Percentiles rank a stretch among this genome's conserved stretches.
phyloP scores from a whole-genome alignment of 208 protist species.

The Kentomonas sorsogonicus region DNA sequence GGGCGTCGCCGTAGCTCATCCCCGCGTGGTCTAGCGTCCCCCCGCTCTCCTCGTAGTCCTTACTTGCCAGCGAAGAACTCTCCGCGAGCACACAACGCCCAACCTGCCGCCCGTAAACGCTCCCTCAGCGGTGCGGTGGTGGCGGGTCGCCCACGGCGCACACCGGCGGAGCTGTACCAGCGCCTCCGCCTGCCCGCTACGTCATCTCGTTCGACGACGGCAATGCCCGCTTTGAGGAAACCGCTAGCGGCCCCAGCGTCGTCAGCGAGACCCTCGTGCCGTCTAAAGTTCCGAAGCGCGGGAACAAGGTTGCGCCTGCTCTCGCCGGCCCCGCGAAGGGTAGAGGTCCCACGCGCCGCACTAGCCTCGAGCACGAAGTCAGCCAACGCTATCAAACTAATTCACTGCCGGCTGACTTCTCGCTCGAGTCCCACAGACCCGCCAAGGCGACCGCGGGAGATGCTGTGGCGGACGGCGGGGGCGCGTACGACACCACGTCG shows the following conservation, averaged over 20 bases:
- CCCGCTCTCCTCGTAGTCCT: too few species aligned
- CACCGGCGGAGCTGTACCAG: background rate
- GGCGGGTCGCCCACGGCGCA: background rate
- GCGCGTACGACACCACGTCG: slow-evolving; percentile 55
- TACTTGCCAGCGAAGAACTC: too few species aligned
- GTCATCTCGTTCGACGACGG: slow-evolving; percentile 45
- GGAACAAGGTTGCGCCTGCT: slow-evolving; percentile 3
- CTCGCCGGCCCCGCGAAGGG: background rate
- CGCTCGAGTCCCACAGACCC: slow-evolving; percentile 14
- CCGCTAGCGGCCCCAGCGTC: background rate
- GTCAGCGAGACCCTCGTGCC: slow-evolving; percentile 11
- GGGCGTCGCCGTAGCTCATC: too few species aligned
- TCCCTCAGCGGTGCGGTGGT: slow-evolving; percentile 1
- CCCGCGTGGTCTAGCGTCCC: too few species aligned
- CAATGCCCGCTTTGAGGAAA: slow-evolving; percentile 29
- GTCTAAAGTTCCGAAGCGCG: slow-evolving; percentile 13
- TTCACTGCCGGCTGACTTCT: slow-evolving; percentile 60
- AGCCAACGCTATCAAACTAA: slow-evolving; percentile 37
- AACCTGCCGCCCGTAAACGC: too few species aligned
- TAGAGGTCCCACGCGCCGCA: background rate
- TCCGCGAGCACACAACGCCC: too few species aligned
- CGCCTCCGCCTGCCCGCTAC: slow-evolving; percentile 22
- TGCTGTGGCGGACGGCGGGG: background rate
- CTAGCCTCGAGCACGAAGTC: background rate
- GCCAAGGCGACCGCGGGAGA: slow-evolving; percentile 1